These are phyloP conservation scores for Haplosporangium sp. DNA, from an alignment of 371 early-diverging fungal genomes.

Conservation along the genomic window DNA sequence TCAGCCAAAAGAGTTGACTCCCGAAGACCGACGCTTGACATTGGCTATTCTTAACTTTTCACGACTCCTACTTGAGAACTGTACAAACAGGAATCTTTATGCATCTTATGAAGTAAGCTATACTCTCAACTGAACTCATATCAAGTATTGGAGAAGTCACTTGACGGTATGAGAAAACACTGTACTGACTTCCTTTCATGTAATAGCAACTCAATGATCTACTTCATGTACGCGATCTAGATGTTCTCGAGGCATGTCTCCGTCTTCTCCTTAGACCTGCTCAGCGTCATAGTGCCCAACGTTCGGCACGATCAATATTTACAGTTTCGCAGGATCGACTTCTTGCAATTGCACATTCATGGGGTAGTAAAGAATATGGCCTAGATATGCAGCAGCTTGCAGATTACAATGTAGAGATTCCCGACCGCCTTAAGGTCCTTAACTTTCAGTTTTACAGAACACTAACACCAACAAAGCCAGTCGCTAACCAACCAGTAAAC, in stretches of 20 bases:
- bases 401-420: slow-evolving; percentile 57
- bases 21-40: slow-evolving; percentile 66
- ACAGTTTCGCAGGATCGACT: slow-evolving; percentile 73
- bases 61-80: slow-evolving; percentile 88
- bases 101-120: slow-evolving; percentile 88
- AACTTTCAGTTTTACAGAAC: slow-evolving; percentile 77
- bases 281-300: slow-evolving; percentile 82
- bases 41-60: slow-evolving; percentile 83
- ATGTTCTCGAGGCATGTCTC: slow-evolving; percentile 78
- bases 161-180: no score
- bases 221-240: slow-evolving; percentile 78
- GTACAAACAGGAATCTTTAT: slow-evolving; percentile 94
- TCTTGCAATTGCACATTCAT: slow-evolving; percentile 69
- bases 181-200: neutral
- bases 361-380: slow-evolving; percentile 62
- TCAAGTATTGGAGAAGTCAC: no score
- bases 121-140: neutral
- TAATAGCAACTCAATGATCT: slow-evolving; percentile 78
- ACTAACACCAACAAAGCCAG: slow-evolving; percentile 19
- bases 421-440: slow-evolving; percentile 64
- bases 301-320: slow-evolving; percentile 74
- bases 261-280: slow-evolving; percentile 84
- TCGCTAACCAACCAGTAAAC: slow-evolving; percentile 20
- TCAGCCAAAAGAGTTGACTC: slow-evolving; percentile 70
- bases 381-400: slow-evolving; percentile 62